Evolutionary conservation across 1,139 yeast genomes (phyloP), one percentile per base, ranked within the genome.

Genomic region (Hyphopichia fennica): DNA sequence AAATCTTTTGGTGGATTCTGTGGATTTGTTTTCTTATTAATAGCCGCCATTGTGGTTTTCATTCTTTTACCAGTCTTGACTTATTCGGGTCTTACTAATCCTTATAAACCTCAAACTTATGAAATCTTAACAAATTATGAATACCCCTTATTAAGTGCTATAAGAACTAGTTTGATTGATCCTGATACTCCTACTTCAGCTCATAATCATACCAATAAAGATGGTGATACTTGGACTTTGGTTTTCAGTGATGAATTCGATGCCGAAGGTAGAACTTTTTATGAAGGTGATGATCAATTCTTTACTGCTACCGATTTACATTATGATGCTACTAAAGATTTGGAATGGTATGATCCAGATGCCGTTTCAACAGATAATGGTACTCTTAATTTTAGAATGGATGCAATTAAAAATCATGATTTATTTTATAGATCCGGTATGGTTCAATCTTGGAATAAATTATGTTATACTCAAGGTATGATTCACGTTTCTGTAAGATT

Each of bases 321-420:
- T 61, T 88, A 88, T 59, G 88, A 77, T 44, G 93, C 95, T 25
- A 88, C 96, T 2, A 62, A 75, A 45, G 96, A 88, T 69, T 72
- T 87, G 56, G 96, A 88, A 66, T 88, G 96, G 95, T 88, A 88
- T 59, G 81, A 80, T 47, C 96, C 96, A 2, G 96, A 87, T 60
- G 95, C 95, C 4, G 79, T 70, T 2, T 71, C 80, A 7, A 88
- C 96, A 1, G 71, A 62, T 6, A 76, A 82, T 47, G 96, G 96
- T 40, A 69, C 87, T 1, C 64, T 87, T 36, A 67, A 68, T 38
- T 56, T 88, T n/a, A 71, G 81, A 41, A 67, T 88, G 78, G 96
- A 87, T 56, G 90, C 95, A 4, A 83, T 67, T 57, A 67, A 77
- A 48, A 85, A 82, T 57, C 93, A 87, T 61, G 74, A 82, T 51